These are phyloP conservation scores for Parathielavia appendiculata DNA, from an alignment of 495 filamentous ascomycete genomes.

Conservation along the genomic window DNA sequence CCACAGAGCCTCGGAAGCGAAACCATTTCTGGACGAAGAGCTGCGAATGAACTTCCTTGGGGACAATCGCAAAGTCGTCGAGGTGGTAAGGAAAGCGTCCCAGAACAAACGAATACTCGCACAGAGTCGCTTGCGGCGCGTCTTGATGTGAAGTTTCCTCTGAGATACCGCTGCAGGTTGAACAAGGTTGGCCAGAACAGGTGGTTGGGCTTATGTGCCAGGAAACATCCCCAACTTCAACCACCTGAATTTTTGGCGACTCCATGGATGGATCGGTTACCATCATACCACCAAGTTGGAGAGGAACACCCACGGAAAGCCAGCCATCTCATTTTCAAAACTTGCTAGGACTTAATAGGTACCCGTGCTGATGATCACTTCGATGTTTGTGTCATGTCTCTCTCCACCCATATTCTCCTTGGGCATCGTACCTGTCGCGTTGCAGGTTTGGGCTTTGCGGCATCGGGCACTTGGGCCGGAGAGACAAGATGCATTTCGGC, in stretches of 20 bases:
- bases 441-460: no score
- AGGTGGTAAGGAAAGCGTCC: no score
- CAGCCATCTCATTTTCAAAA: constrained; percentile 10
- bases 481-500: constrained; percentile 23
- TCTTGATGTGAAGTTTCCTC: no score
- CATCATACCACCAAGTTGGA: background rate
- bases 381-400: background rate
- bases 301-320: background rate
- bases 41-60: no score
- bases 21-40: no score
- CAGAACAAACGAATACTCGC: no score
- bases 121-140: no score
- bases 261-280: background rate
- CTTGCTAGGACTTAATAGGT: background rate
- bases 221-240: constrained; percentile 21
- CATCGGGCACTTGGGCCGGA: background rate
- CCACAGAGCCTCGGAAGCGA: no score
- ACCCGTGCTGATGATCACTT: background rate
- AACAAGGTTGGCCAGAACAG: background rate
- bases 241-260: constrained; percentile 21
- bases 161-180: no score
- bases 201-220: constrained; percentile 5
- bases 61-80: no score
- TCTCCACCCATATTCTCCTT: background rate
- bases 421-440: background rate